A percentile compares a stretch with the other conserved stretches of the same genome.
phyloP scores from a whole-genome alignment of 257 asterid species.

The Penstemon eatonii region DNA sequence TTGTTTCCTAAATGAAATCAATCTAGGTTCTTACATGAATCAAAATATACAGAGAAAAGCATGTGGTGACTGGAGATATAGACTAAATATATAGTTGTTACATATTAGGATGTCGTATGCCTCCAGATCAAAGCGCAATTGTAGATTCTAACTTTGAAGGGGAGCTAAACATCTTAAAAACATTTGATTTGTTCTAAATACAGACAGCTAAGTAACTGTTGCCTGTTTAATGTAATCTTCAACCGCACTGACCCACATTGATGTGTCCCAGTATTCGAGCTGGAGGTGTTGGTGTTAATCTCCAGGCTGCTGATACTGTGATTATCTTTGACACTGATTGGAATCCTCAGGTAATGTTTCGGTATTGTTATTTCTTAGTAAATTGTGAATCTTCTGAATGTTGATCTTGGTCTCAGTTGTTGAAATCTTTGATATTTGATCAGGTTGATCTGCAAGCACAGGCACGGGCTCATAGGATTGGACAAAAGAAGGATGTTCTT shows the following conservation, averaged over 20 bases:
- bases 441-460: slow-evolving; percentile 99
- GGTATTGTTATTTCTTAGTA: slow-evolving; percentile 23
- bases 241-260: slow-evolving; percentile 26
- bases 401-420: slow-evolving; percentile 10
- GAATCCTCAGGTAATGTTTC: slow-evolving; percentile 87
- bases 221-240: slow-evolving; percentile 19
- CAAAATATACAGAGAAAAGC: neutral
- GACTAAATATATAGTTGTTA: slow-evolving; percentile 2
- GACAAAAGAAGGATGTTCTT: slow-evolving; percentile 98
- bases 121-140: slow-evolving; percentile 4
- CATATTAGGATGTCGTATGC: neutral
- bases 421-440: slow-evolving; percentile 31
- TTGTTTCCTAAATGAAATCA: slow-evolving; percentile 9
- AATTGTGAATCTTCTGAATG: slow-evolving; percentile 18
- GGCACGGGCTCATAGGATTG: slow-evolving; percentile 99
- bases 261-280: slow-evolving; percentile 83
- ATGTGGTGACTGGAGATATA: neutral
- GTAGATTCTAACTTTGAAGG: neutral
- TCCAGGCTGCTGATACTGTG: slow-evolving; percentile 99
- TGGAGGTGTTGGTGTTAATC: slow-evolving; percentile 99
- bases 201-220: slow-evolving; percentile 6
- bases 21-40: neutral
- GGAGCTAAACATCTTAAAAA: neutral
- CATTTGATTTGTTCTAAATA: neutral
- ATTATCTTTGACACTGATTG: slow-evolving; percentile 97